Percentiles rank a stretch among this genome's conserved stretches.
These are phyloP conservation scores for Aureobasidium sp. DNA, from an alignment of 2,329 filamentous ascomycete species.

Conservation along the genomic window DNA sequence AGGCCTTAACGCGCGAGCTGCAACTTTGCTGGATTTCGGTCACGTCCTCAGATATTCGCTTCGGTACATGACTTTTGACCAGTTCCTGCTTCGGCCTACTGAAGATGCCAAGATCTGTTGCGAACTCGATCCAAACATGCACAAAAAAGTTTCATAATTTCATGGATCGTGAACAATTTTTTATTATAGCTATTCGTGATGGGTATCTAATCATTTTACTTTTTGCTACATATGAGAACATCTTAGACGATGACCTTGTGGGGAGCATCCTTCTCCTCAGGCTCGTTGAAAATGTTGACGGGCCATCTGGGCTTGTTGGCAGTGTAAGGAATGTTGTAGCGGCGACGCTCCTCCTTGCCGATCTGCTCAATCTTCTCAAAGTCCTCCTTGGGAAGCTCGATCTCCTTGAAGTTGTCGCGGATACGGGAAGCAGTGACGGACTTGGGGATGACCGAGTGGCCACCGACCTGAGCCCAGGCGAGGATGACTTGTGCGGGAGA, in stretches of 20 bases:
- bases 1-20: too few species aligned
- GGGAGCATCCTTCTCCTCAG: slow-evolving; percentile 5
- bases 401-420: slow-evolving; percentile 59
- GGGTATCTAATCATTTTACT: not conserved
- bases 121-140: too few species aligned
- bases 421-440: slow-evolving; percentile 66
- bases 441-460: slow-evolving; percentile 80
- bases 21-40: too few species aligned
- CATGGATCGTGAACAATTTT: not conserved
- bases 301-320: slow-evolving; percentile 10
- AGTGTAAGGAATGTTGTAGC: slow-evolving; percentile 51
- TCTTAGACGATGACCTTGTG: slow-evolving; percentile 5
- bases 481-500: slow-evolving; percentile 68
- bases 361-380: slow-evolving; percentile 63
- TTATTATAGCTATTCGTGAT: not conserved
- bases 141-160: too few species aligned
- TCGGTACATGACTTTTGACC: too few species aligned
- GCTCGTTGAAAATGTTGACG: slow-evolving; percentile 4
- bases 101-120: too few species aligned
- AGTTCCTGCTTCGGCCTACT: too few species aligned
- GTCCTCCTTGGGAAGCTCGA: slow-evolving; percentile 63
- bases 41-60: too few species aligned
- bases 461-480: slow-evolving; percentile 71
- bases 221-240: not conserved
- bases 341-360: slow-evolving; percentile 52